Conservation (phyloP, 2,329 filamentous ascomycete species). For the Coniochaeta prunicola region DNA sequence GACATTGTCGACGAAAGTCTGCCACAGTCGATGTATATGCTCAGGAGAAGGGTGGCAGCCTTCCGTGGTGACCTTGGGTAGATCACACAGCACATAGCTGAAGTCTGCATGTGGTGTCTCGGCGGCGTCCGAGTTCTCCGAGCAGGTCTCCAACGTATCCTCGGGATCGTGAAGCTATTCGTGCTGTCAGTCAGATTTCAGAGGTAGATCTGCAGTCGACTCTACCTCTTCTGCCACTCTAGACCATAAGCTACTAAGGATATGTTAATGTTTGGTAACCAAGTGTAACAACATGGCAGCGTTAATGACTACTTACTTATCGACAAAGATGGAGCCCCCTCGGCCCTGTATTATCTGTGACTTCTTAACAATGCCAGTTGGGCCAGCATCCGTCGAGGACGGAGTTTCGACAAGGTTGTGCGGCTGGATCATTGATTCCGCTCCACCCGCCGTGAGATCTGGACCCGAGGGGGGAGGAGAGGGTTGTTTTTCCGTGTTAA, state of each 20-base stretch:
- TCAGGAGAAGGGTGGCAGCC: neutral
- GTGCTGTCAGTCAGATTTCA: slow-evolving; percentile 6
- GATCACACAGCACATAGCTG: neutral
- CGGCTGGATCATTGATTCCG: neutral
- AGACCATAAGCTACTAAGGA: slow-evolving; percentile 7
- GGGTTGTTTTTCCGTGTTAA: slow-evolving; percentile 9
- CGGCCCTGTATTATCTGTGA: slow-evolving; percentile 9
- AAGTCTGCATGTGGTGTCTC: neutral
- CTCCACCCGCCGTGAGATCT: neutral
- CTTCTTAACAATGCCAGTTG: slow-evolving; percentile 6
- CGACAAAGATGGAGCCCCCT: slow-evolving; percentile 8
- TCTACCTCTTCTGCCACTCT: slow-evolving; percentile 14
- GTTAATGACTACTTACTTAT: slow-evolving; percentile 10
- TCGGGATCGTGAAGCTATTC: slow-evolving; percentile 16
- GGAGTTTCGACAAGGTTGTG: neutral
- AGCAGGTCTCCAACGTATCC: slow-evolving; percentile 15
- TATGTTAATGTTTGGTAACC: neutral
- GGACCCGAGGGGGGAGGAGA: slow-evolving; percentile 2
- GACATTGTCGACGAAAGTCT: slow-evolving; percentile 46
- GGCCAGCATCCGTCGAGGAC: neutral
- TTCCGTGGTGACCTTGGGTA: neutral
- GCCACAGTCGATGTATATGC: slow-evolving; percentile 29
- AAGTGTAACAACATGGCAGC: neutral
- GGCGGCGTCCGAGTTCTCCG: neutral
- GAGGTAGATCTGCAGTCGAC: neutral